phyloP scores from a whole-genome alignment of 2,329 filamentous ascomycete genomes.

The Trichoderma simmonsii region DNA sequence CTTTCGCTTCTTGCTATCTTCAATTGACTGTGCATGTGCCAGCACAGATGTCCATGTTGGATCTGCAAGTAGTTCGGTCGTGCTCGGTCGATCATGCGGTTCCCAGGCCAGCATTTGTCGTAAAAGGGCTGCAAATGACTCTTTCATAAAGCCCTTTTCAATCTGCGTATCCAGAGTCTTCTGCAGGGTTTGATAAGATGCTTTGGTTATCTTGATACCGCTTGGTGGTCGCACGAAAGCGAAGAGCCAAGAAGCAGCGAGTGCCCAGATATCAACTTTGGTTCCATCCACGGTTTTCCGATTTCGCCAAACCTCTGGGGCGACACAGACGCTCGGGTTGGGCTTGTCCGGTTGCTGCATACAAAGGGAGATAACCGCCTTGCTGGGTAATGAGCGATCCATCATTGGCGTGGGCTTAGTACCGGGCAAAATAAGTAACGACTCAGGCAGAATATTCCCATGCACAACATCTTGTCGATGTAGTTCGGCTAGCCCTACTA shows the following conservation, averaged over 20 bases:
- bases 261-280: neutral
- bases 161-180: neutral
- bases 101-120: neutral
- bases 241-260: conserved; percentile 2
- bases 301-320: neutral
- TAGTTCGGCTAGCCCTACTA: neutral
- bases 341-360: neutral
- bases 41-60: neutral
- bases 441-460: neutral
- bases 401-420: neutral
- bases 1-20: neutral
- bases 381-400: neutral
- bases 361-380: neutral
- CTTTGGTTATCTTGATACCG: neutral
- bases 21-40: neutral
- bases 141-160: neutral
- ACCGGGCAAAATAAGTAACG: neutral
- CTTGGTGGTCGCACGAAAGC: neutral
- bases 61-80: neutral
- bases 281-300: neutral
- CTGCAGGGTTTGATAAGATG: neutral
- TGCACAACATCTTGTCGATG: neutral
- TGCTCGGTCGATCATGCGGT: neutral
- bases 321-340: neutral
- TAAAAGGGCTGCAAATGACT: neutral